Percentiles rank a stretch among this genome's conserved stretches.
Evolutionary conservation across 1,284 basidiomycete species (phyloP).

Genomic region (Microbotryum saponariae): DNA sequence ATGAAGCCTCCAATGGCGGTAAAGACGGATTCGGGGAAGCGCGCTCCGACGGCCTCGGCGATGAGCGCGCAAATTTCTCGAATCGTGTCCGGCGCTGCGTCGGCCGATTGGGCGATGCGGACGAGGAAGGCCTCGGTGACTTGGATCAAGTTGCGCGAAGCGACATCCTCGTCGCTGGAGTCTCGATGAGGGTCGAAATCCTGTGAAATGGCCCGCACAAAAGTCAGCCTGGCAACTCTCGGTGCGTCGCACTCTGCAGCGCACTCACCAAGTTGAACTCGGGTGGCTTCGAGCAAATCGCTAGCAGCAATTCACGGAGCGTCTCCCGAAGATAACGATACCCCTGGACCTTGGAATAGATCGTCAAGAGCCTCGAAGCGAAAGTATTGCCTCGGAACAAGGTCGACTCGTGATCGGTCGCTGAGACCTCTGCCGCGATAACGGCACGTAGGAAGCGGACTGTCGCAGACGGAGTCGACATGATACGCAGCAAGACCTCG

Average conservation of each 20-base stretch:
- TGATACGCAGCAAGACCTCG: constrained; percentile 72
- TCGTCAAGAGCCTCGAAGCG: constrained; percentile 71
- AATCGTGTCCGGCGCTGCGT: constrained; percentile 68
- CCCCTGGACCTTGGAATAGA: constrained; percentile 75
- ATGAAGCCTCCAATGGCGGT: constrained; percentile 70
- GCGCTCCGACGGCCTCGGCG: constrained; percentile 60
- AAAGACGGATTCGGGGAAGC: constrained; percentile 41
- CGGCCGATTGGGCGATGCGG: constrained; percentile 63
- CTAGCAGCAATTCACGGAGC: constrained; percentile 65
- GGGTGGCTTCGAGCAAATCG: constrained; percentile 61
- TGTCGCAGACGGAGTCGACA: constrained; percentile 63
- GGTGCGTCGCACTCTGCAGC: constrained; percentile 47
- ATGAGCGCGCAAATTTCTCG: constrained; percentile 81
- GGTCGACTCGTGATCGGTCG: constrained; percentile 64
- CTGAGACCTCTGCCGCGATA: constrained; percentile 72
- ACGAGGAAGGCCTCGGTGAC: constrained; percentile 69
- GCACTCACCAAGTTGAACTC: constrained; percentile 61
- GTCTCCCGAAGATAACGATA: constrained; percentile 77
- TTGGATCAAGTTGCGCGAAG: constrained; percentile 54
- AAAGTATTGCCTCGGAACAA: constrained; percentile 81
- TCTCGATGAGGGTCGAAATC: constrained; percentile 54
- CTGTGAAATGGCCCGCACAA: constrained; percentile 35
- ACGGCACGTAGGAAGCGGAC: constrained; percentile 69
- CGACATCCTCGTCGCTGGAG: constrained; percentile 15
- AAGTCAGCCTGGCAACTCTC: neutral